A percentile compares a stretch with the other conserved stretches of the same genome.
Conservation (phyloP, 176 grass and related monocot genomes). For the Dactylis glomerata region DNA sequence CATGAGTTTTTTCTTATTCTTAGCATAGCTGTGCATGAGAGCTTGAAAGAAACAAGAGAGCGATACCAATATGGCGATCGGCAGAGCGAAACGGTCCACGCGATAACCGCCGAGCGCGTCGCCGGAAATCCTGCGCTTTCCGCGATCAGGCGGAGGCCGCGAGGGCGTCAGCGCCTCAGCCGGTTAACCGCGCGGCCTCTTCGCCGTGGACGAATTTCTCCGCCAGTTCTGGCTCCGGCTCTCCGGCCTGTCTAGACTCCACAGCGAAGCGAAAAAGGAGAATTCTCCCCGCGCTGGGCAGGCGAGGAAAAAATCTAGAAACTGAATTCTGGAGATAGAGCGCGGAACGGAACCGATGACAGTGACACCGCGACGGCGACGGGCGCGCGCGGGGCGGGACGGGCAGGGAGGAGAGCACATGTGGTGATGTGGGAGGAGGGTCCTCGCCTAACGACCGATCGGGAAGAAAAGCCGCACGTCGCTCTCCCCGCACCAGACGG, state of each 20-base stretch:
- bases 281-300: background rate
- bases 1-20: too few species aligned
- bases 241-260: background rate
- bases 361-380: conserved; percentile 22
- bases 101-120: background rate
- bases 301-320: conserved; percentile 6
- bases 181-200: background rate
- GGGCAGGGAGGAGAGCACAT: background rate
- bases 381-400: too few species aligned
- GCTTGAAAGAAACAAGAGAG: background rate
- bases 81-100: background rate
- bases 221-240: background rate
- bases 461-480: background rate
- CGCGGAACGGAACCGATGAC: conserved; percentile 10
- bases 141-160: background rate
- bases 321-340: background rate
- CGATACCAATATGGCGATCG: background rate
- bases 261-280: background rate
- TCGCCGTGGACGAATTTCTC: background rate
- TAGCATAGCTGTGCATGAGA: too few species aligned
- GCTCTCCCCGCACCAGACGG: background rate
- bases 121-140: background rate
- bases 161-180: background rate
- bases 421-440: background rate
- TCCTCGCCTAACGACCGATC: conserved; percentile 29